phyloP scores from a whole-genome alignment of 129 eudicot species.

The Ambrosia artemisiifolia region DNA sequence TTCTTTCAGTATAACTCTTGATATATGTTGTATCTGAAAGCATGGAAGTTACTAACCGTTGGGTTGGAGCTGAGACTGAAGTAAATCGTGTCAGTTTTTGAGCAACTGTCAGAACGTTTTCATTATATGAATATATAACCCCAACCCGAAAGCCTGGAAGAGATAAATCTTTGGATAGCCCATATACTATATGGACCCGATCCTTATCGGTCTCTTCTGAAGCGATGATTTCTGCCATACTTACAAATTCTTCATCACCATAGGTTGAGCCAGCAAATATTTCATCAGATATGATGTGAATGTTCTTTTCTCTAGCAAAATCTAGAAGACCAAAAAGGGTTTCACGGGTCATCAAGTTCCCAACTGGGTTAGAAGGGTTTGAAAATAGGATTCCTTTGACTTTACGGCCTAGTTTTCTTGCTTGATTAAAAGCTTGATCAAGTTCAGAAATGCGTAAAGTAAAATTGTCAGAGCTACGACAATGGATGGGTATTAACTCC shows the following conservation, averaged over 20 bases:
- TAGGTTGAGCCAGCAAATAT: slow-evolving; percentile 72
- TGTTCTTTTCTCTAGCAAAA: slow-evolving; percentile 85
- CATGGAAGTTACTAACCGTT: slow-evolving; percentile 64
- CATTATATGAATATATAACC: slow-evolving; percentile 71
- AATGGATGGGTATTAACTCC: slow-evolving; percentile 79
- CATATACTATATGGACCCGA: slow-evolving; percentile 90
- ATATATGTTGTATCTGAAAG: slow-evolving; percentile 60
- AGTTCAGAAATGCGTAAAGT: slow-evolving; percentile 63
- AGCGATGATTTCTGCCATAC: slow-evolving; percentile 86
- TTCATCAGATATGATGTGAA: slow-evolving; percentile 90
- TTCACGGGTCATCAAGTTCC: slow-evolving; percentile 61
- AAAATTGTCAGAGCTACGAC: slow-evolving; percentile 83
- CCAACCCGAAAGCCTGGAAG: slow-evolving; percentile 90
- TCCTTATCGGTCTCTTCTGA: slow-evolving; percentile 68
- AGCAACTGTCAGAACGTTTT: slow-evolving; percentile 68
- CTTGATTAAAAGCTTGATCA: slow-evolving; percentile 80
- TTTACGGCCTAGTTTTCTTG: slow-evolving; percentile 83
- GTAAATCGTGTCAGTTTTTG: slow-evolving; percentile 74
- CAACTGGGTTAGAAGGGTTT: slow-evolving; percentile 92
- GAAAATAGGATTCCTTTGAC: slow-evolving; percentile 77
- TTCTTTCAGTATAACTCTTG: slow-evolving; percentile 36
- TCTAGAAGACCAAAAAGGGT: slow-evolving; percentile 63
- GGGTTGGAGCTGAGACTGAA: slow-evolving; percentile 86
- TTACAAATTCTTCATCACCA: slow-evolving; percentile 75
- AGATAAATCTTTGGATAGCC: slow-evolving; percentile 74